Evolutionary conservation across 2,329 filamentous ascomycete species (phyloP).

Genomic region (Truncatella angustata): DNA sequence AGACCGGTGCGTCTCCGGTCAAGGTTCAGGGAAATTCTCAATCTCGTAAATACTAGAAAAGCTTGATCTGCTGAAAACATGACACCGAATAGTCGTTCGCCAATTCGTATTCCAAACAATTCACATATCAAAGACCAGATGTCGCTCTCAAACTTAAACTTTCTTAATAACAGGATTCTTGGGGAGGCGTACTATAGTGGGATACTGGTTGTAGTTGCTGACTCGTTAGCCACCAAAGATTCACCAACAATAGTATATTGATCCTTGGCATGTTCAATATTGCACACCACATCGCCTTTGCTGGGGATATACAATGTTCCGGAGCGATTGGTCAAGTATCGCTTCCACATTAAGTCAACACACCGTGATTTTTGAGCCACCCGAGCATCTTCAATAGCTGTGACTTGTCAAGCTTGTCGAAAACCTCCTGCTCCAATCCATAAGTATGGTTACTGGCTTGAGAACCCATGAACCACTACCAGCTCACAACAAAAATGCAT

Average conservation of each 20-base stretch:
- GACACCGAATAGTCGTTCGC: neutral
- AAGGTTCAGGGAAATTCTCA: too few species aligned
- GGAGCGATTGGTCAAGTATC: too few species aligned
- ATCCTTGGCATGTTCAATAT: neutral
- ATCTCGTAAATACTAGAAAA: too few species aligned
- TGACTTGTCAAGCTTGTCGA: neutral
- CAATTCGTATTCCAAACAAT: neutral
- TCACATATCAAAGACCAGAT: neutral
- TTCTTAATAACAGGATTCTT: neutral
- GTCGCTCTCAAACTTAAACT: neutral
- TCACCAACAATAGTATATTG: neutral
- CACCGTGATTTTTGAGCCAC: too few species aligned
- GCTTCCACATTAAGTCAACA: too few species aligned
- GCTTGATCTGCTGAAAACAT: too few species aligned
- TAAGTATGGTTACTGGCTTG: slow-evolving; percentile 4
- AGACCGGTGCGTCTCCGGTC: too few species aligned
- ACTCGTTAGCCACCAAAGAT: neutral
- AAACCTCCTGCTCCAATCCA: neutral
- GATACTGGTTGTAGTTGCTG: neutral
- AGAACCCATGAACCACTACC: slow-evolving; percentile 11
- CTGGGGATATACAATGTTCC: too few species aligned
- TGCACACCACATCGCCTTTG: neutral
- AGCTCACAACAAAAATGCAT: neutral
- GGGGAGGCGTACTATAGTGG: neutral
- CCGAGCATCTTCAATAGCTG: neutral